Base-by-base conservation (phyloP, 345 rosid species). In the Clausena lansium region DNA sequence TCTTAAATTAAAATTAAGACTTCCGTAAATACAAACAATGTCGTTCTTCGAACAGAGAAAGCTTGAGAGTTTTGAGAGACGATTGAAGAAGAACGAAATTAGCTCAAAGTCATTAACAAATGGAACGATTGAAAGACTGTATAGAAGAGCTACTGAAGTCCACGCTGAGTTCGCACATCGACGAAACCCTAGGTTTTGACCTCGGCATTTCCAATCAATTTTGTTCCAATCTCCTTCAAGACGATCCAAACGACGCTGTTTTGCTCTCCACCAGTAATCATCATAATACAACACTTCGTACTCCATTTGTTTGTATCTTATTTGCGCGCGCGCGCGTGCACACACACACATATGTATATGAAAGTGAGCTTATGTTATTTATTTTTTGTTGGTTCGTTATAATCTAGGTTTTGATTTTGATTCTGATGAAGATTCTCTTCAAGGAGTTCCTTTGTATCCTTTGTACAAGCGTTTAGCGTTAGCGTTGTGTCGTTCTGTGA, bases 391-490 rank as follows among this genome's bases (percentile, higher is more conserved):
- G 47, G 36, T 64, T 64, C 2, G 30, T 30, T 19, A 41, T 10
- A 9, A 61, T 11, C 3, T 14, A 67, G 59, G 54, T 75, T 33
- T 9, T 17, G 73, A 54, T 52, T 72, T 39, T 38, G 80, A 83
- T 19, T n/a, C 27, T 55, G 88, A 77, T 30, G n/a, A 52, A 52
- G 87, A 74, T 69, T 67, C 76, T 54, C 78, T 64, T 22, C 32
- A 36, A 63, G 93, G 93, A 76, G 93, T 85, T 67, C 89, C 87
- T 38, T 28, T 35, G 0, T 82, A 81, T 72, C 94, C 97, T 71
- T 73, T 92, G 71, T 83, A 81, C 87, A 86, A 78, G 78, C 79
- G 79, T 72, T 80, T 92, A 10, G 89, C 89, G 61, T 85, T 79
- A 14, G 87, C 83, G 38, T 28, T 92, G 71, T 25, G 80, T 70